phyloP scores from a whole-genome alignment of 441 rosid species.

The Biscutella laevigata region DNA sequence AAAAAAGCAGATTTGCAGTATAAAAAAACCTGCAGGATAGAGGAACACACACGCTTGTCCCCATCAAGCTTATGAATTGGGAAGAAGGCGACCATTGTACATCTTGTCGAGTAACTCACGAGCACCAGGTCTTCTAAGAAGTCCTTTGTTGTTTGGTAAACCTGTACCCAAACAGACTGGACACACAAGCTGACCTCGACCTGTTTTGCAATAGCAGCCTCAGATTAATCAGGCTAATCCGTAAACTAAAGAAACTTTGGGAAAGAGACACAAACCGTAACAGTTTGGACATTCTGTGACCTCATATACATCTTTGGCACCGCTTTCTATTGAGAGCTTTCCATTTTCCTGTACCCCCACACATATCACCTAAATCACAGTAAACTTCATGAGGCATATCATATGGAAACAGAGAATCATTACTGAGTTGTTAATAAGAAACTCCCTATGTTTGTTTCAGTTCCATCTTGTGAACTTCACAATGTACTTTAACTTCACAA shows the following conservation, averaged over 20 bases:
- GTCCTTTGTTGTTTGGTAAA: slow-evolving; percentile 86
- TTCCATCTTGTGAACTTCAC: no score
- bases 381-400: not conserved
- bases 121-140: slow-evolving; percentile 89
- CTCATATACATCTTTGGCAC: slow-evolving; percentile 82
- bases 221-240: not conserved
- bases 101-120: slow-evolving; percentile 75
- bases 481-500: no score
- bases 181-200: slow-evolving; percentile 89
- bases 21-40: slow-evolving; percentile 5
- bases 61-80: no score
- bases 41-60: no score
- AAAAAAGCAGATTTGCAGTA: not conserved
- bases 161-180: slow-evolving; percentile 91
- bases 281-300: slow-evolving; percentile 82
- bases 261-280: slow-evolving; percentile 36
- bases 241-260: not conserved
- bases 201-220: slow-evolving; percentile 32
- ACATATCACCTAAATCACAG: slow-evolving; percentile 72
- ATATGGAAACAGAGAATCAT: not conserved
- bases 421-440: not conserved
- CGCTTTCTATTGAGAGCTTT: slow-evolving; percentile 89
- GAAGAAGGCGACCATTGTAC: slow-evolving; percentile 82
- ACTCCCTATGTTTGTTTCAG: no score
- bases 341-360: slow-evolving; percentile 99